Evolutionary conservation across 345 rosid genomes (phyloP), one percentile per base, ranked within the genome.

Genomic region (Sisymbrium altissimum): DNA sequence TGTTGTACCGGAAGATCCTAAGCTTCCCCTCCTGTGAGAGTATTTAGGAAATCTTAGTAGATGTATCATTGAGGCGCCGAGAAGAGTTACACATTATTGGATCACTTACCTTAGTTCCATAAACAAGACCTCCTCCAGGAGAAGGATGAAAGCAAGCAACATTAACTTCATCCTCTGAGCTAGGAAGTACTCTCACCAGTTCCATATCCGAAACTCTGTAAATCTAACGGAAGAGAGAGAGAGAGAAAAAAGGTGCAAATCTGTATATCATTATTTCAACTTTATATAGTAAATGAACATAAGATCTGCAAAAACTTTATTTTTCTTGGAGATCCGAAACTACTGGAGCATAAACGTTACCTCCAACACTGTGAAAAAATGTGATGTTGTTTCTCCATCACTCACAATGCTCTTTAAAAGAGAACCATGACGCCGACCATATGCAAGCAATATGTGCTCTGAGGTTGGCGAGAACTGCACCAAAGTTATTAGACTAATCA

Each of bases 401-500:
- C 93, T 87, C 54, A 94, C 89, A 68, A 94, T 82, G 71, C 97
- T 89, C 81, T 87, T 91, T 48, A 91, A 87, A 57, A 94, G 96
- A 21, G 98, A 91, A 65, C 86, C 88, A 63, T 94, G 98, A 55
- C 98, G 97, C 29, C 97, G 89, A 17, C 98, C 98, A 80, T 94
- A 94, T 40, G 98, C 98, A 78, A 94, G 88, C 77, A 94, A 80
- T 72, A 94, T 78, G 66, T 94, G 97, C 86, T 94, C 98, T 4
- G 98, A 91, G 43, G 92, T 91, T 4, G 98, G 98, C 56, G 98
- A 91, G 83, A 94, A 94, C 98, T 93, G 87, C 90, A 87, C 18
- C 29, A 13, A 57, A 66, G 11, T 0, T 56, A 64, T 46, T 43
- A 18, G 52, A 39, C 62, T 52, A 43, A 52, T 39, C 61, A 71